These are phyloP conservation scores for Fomitopsis palustris DNA, from an alignment of 1,284 basidiomycete genomes.

Conservation along the genomic window DNA sequence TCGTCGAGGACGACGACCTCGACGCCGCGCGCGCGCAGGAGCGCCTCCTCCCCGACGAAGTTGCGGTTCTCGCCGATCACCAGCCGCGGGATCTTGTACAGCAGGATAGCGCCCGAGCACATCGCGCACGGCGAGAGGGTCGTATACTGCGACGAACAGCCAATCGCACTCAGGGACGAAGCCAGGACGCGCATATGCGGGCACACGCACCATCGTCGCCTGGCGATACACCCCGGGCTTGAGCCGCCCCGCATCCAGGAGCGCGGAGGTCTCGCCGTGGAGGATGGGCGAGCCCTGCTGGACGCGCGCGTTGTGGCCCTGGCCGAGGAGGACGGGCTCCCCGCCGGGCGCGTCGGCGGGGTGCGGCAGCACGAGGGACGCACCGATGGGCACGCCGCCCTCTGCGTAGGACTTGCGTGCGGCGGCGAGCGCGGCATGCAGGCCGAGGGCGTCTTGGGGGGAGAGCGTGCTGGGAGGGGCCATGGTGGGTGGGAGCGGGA, in stretches of 20 bases:
- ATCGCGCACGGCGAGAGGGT: slow-evolving; percentile 55
- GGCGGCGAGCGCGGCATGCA: slow-evolving; percentile 35
- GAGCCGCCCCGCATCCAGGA: slow-evolving; percentile 48
- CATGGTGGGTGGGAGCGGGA: not conserved
- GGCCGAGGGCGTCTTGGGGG: slow-evolving; percentile 15
- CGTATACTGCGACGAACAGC: slow-evolving; percentile 32
- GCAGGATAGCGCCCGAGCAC: slow-evolving; percentile 58
- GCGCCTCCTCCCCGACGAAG: slow-evolving; percentile 46
- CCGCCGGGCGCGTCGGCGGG: slow-evolving; percentile 2
- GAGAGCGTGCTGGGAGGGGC: not conserved
- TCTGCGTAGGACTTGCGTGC: slow-evolving; percentile 41
- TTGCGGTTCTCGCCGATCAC: slow-evolving; percentile 58
- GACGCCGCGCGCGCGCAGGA: slow-evolving; percentile 45
- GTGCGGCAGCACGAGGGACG: slow-evolving; percentile 37
- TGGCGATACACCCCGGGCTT: slow-evolving; percentile 40
- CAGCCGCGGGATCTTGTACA: slow-evolving; percentile 57
- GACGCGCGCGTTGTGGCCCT: slow-evolving; percentile 50
- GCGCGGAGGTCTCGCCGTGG: slow-evolving; percentile 52
- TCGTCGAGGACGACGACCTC: slow-evolving; percentile 50
- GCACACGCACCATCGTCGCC: slow-evolving; percentile 41
- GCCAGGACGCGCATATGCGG: not conserved
- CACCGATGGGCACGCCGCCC: slow-evolving; percentile 60
- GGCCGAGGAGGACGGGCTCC: slow-evolving; percentile 36
- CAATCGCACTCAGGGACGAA: not conserved
- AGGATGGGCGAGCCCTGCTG: slow-evolving; percentile 51